These are phyloP conservation scores for Fusarium sp. DNA, from an alignment of 2,329 filamentous ascomycete genomes.

Conservation along the genomic window DNA sequence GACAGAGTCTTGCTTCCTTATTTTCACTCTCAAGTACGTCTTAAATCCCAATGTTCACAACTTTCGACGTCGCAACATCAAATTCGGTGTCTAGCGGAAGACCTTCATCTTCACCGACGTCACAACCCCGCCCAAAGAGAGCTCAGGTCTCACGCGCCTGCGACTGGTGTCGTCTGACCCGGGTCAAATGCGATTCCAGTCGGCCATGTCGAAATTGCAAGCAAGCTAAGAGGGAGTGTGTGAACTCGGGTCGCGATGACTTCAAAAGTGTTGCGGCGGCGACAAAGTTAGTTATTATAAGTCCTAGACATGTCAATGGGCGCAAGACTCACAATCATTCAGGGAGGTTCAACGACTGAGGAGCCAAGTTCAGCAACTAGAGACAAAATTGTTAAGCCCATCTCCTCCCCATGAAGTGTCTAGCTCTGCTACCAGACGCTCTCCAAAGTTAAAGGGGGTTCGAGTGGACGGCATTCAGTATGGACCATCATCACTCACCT, in stretches of 20 bases:
- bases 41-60: slow-evolving; percentile 40
- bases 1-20: background rate
- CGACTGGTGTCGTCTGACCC: slow-evolving; percentile 49
- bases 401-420: background rate
- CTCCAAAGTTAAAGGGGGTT: slow-evolving; percentile 28
- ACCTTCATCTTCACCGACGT: slow-evolving; percentile 22
- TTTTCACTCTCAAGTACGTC: background rate
- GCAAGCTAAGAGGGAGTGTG: slow-evolving; percentile 43
- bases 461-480: slow-evolving; percentile 26
- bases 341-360: slow-evolving; percentile 46
- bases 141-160: slow-evolving; percentile 50
- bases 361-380: slow-evolving; percentile 39
- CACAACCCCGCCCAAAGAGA: slow-evolving; percentile 46
- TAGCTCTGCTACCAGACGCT: background rate
- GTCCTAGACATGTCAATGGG: background rate
- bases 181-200: slow-evolving; percentile 49
- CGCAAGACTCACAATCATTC: slow-evolving; percentile 4
- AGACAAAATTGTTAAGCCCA: slow-evolving; percentile 26
- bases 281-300: slow-evolving; percentile 28
- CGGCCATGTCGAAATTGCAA: slow-evolving; percentile 48
- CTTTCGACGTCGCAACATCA: slow-evolving; percentile 39
- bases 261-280: slow-evolving; percentile 46
- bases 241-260: slow-evolving; percentile 42
- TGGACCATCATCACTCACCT: slow-evolving; percentile 42
- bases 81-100: slow-evolving; percentile 35